Percentiles rank a stretch among this genome's conserved stretches.
Conservation (phyloP, 805 yeast genomes). For the Hagleromyces aurorensis region DNA sequence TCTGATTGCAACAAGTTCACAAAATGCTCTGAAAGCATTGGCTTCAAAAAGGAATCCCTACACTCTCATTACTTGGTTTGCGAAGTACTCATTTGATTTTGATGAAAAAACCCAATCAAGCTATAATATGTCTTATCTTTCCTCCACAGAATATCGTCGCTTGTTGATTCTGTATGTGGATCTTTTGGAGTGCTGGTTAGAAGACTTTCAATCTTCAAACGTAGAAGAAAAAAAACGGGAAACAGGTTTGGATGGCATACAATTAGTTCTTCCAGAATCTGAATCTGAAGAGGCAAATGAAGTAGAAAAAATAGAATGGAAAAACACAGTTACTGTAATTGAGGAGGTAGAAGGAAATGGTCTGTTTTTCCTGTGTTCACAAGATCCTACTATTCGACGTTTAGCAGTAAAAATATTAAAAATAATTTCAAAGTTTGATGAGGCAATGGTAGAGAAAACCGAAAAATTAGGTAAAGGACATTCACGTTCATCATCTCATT, state of each 20-base stretch:
- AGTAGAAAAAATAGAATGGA: slow-evolving; percentile 67
- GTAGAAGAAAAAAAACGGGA: slow-evolving; percentile 27
- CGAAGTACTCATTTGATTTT: slow-evolving; percentile 71
- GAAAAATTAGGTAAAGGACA: slow-evolving; percentile 27
- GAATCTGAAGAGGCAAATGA: slow-evolving; percentile 21
- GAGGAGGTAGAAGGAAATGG: slow-evolving; percentile 98
- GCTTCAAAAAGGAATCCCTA: slow-evolving; percentile 66
- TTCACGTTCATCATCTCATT: slow-evolving; percentile 50
- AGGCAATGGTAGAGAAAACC: slow-evolving; percentile 55
- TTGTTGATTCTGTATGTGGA: slow-evolving; percentile 69
- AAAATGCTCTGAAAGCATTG: slow-evolving; percentile 52
- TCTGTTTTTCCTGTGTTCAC: slow-evolving; percentile 81
- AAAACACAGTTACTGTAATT: slow-evolving; percentile 70
- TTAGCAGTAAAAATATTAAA: slow-evolving; percentile 68
- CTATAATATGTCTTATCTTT: slow-evolving; percentile 50
- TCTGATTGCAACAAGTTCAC: slow-evolving; percentile 56
- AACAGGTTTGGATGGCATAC: slow-evolving; percentile 28
- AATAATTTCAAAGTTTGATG: slow-evolving; percentile 81
- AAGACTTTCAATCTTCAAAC: slow-evolving; percentile 41
- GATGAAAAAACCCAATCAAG: slow-evolving; percentile 56
- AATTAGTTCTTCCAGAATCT: slow-evolving; percentile 15
- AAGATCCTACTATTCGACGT: slow-evolving; percentile 67
- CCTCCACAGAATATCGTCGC: slow-evolving; percentile 52
- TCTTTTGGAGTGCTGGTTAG: slow-evolving; percentile 73
- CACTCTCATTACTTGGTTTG: slow-evolving; percentile 61